Percentiles rank a stretch among this genome's conserved stretches.
Evolutionary conservation across 805 yeast species (phyloP).

Genomic region (Danielia reshetovae): DNA sequence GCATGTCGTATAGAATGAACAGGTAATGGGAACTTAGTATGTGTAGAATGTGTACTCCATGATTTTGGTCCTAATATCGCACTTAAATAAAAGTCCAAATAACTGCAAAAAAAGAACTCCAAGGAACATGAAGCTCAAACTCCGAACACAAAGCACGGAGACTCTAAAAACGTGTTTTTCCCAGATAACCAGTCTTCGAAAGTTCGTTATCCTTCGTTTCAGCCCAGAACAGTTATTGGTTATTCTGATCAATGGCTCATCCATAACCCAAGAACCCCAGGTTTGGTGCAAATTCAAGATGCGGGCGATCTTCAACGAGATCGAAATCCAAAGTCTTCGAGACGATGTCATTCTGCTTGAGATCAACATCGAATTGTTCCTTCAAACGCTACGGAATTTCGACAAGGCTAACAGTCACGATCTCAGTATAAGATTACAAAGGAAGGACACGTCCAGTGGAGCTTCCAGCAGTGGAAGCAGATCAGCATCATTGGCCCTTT

Average conservation of each 20-base stretch:
- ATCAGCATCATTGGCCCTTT: constrained; percentile 51
- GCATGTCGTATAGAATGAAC: too few relatives aligned
- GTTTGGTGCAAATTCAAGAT: constrained; percentile 59
- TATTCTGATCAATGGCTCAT: constrained; percentile 42
- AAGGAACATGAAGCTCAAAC: constrained; percentile 22
- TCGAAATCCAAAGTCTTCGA: constrained; percentile 49
- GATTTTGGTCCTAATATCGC: too few relatives aligned
- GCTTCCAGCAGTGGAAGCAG: constrained; percentile 23
- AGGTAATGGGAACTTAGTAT: too few relatives aligned
- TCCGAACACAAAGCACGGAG: constrained; percentile 23
- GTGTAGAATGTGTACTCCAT: too few relatives aligned
- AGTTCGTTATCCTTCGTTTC: constrained; percentile 54
- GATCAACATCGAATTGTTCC: constrained; percentile 56
- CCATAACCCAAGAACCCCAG: constrained; percentile 54
- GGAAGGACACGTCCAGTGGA: constrained; percentile 26
- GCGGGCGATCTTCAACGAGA: constrained; percentile 42
- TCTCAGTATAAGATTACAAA: constrained; percentile 49
- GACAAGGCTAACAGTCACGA: constrained; percentile 51
- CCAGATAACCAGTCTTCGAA: constrained; percentile 50
- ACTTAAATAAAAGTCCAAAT: too few relatives aligned
- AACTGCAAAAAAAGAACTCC: too few relatives aligned
- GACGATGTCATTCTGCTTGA: constrained; percentile 58
- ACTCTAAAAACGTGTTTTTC: constrained; percentile 38
- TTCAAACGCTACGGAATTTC: constrained; percentile 53
- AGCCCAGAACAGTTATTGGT: constrained; percentile 46